Evolutionary conservation across 441 rosid genomes (phyloP).

Genomic region (Erodium moschatum): DNA sequence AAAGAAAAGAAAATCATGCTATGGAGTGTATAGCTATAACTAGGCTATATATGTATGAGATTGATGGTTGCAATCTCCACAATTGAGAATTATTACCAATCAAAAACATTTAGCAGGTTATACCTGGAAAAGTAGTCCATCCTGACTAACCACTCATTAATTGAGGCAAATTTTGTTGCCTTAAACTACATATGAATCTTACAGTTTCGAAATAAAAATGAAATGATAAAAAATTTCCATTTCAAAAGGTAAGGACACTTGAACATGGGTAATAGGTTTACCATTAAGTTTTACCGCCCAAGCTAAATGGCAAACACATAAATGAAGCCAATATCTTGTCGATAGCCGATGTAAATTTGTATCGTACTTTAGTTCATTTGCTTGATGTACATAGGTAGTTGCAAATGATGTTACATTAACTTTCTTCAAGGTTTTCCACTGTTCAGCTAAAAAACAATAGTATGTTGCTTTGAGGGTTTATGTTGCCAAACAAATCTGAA

Average conservation of each 20-base stretch:
- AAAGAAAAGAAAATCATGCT: background rate
- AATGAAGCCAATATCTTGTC: background rate
- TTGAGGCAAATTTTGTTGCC: background rate
- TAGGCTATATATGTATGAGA: no score
- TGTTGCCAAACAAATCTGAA: background rate
- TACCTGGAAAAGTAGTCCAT: background rate
- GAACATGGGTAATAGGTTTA: background rate
- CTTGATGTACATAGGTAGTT: background rate
- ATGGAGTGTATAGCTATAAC: background rate
- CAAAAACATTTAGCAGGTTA: background rate
- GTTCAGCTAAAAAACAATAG: background rate
- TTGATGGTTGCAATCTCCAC: no score
- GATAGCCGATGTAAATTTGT: background rate
- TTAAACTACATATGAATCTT: background rate
- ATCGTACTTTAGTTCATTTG: background rate
- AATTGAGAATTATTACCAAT: no score
- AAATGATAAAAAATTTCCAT: background rate
- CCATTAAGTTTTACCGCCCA: background rate
- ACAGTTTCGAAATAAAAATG: background rate
- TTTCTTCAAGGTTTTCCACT: background rate
- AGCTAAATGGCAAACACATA: background rate
- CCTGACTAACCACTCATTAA: background rate
- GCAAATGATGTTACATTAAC: constrained; percentile 1
- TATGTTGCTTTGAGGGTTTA: background rate
- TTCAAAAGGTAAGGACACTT: constrained; percentile 6